These are phyloP conservation scores for Moringa oleifera DNA, from an alignment of 345 rosid species.

Conservation along the genomic window DNA sequence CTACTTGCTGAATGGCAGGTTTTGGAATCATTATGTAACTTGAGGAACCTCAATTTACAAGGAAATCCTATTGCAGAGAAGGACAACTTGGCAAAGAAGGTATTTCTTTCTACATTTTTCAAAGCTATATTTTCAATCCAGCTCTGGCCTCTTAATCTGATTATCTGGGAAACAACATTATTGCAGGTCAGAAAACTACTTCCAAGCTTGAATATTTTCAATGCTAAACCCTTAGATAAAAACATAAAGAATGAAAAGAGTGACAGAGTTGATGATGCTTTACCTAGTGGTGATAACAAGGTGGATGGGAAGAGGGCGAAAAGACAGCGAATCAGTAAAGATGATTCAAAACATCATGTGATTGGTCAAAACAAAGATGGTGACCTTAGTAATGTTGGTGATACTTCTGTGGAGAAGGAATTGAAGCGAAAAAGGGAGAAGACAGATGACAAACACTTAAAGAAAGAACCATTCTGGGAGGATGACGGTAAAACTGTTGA, in stretches of 20 bases:
- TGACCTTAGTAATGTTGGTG: slow-evolving; percentile 4
- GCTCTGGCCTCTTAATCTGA: neutral
- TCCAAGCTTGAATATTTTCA: slow-evolving; percentile 61
- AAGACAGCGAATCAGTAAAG: slow-evolving; percentile 10
- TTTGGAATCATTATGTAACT: slow-evolving; percentile 46
- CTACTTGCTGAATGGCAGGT: slow-evolving; percentile 39
- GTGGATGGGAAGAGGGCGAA: slow-evolving; percentile 3
- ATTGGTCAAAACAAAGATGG: slow-evolving; percentile 9
- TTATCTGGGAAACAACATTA: neutral
- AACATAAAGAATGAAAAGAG: slow-evolving; percentile 24
- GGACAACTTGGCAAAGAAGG: slow-evolving; percentile 70
- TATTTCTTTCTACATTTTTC: slow-evolving; percentile 11
- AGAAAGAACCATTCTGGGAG: slow-evolving; percentile 14
- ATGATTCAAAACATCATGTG: slow-evolving; percentile 13
- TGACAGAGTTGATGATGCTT: slow-evolving; percentile 18
- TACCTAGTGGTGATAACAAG: slow-evolving; percentile 2
- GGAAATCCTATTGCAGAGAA: slow-evolving; percentile 78
- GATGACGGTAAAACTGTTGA: slow-evolving; percentile 2
- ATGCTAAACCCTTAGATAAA: slow-evolving; percentile 60
- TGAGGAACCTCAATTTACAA: slow-evolving; percentile 68
- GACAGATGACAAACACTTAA: slow-evolving; percentile 8
- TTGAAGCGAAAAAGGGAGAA: slow-evolving; percentile 25
- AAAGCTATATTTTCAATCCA: neutral
- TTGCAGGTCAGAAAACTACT: slow-evolving; percentile 55
- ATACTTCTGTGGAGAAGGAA: slow-evolving; percentile 17